A percentile compares a stretch with the other conserved stretches of the same genome.
Conservation (phyloP, 2,329 filamentous ascomycete species). For the Cyclaneusma minus region DNA sequence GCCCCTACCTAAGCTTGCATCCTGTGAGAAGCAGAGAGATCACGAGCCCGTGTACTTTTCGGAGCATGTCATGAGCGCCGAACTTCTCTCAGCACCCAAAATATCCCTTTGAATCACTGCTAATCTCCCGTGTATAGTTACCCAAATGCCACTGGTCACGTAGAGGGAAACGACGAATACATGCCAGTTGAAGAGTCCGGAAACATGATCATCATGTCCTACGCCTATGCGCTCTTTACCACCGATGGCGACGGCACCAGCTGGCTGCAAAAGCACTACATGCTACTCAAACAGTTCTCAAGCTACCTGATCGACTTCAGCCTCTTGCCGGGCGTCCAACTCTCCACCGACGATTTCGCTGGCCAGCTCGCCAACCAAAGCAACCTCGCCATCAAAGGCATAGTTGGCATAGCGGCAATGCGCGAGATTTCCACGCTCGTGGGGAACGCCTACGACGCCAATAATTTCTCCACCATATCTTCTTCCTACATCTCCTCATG, state of each 20-base stretch:
- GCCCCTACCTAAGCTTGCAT: too few relatives aligned
- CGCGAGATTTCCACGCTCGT: constrained; percentile 47
- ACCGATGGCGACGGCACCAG: constrained; percentile 24
- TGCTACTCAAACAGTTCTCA: constrained; percentile 64
- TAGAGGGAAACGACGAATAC: constrained; percentile 53
- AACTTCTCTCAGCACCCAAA: too few relatives aligned
- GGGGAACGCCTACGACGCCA: constrained; percentile 39
- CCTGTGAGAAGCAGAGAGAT: too few relatives aligned
- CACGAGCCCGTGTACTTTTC: too few relatives aligned
- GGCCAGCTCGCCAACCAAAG: constrained; percentile 61
- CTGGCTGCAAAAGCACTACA: constrained; percentile 38
- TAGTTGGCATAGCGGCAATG: constrained; percentile 67
- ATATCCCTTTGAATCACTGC: too few relatives aligned
- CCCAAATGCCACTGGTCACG: constrained; percentile 40
- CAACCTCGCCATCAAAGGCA: constrained; percentile 62
- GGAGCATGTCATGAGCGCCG: too few relatives aligned
- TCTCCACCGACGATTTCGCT: constrained; percentile 67
- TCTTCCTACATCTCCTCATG: constrained; percentile 54
- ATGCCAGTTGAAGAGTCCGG: constrained; percentile 66
- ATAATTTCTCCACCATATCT: constrained; percentile 46
- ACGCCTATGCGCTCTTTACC: constrained; percentile 32
- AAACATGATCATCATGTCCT: constrained; percentile 62
- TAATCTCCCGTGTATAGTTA: too few relatives aligned
- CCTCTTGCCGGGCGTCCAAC: constrained; percentile 53
- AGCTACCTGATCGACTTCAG: constrained; percentile 56